Conservation (phyloP, 495 filamentous ascomycete species). For the Tuber calosporum region DNA sequence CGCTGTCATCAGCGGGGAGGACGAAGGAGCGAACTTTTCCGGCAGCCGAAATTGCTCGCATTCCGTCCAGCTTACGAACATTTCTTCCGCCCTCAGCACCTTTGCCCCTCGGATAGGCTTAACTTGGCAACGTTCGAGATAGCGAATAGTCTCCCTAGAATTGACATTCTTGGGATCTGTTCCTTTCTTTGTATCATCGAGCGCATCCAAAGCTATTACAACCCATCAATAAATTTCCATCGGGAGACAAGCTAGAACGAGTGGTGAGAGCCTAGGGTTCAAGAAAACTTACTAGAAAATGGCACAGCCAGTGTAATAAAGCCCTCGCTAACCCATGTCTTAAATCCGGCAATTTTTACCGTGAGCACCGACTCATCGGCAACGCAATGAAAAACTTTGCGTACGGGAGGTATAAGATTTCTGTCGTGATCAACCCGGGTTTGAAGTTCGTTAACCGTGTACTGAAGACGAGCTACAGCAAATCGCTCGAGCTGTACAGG, state of each 20-base stretch:
- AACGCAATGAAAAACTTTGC: conserved; percentile 66
- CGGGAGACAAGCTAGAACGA: conserved; percentile 7
- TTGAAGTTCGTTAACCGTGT: conserved; percentile 46
- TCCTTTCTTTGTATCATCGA: conserved; percentile 53
- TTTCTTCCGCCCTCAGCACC: conserved; percentile 55
- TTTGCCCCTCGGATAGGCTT: conserved; percentile 48
- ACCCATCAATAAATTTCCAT: conserved; percentile 14
- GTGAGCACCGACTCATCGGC: conserved; percentile 66
- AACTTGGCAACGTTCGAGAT: conserved; percentile 58
- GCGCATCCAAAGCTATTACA: conserved; percentile 40
- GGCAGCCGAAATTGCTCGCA: conserved; percentile 52
- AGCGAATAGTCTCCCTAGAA: conserved; percentile 58
- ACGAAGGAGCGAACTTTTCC: conserved; percentile 41
- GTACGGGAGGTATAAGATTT: conserved; percentile 42
- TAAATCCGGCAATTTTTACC: conserved; percentile 61
- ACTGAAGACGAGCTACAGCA: conserved; percentile 43
- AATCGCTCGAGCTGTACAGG: conserved; percentile 30
- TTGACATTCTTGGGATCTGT: conserved; percentile 53
- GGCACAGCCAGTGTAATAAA: conserved; percentile 61
- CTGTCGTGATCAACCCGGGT: conserved; percentile 38
- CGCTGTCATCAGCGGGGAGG: conserved; percentile 33
- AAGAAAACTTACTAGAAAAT: conserved; percentile 55
- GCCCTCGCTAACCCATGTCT: conserved; percentile 60
- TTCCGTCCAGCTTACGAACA: conserved; percentile 55
- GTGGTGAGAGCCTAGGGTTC: neutral